Evolutionary conservation across 2,329 filamentous ascomycete species (phyloP).

Genomic region (Paraconiothyrium sp.): DNA sequence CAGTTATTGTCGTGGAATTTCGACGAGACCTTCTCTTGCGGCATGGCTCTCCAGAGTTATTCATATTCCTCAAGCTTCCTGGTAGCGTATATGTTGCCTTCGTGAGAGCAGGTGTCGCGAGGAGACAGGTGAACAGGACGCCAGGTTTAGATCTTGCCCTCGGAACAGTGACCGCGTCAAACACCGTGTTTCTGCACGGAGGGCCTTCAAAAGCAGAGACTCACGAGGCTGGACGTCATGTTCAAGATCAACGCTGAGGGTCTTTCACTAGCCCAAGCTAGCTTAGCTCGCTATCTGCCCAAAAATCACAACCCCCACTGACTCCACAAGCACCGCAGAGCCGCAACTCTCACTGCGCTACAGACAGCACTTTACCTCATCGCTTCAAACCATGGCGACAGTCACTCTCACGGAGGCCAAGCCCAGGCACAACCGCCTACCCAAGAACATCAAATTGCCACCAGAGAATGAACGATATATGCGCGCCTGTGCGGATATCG

Average conservation of each 20-base stretch:
- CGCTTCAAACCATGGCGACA: slow-evolving; percentile 64
- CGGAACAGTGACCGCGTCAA: too few relatives aligned
- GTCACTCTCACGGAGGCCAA: slow-evolving; percentile 65
- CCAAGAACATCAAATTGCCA: slow-evolving; percentile 79
- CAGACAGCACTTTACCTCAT: slow-evolving; percentile 20
- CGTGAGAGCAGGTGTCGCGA: neutral
- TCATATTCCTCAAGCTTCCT: too few relatives aligned
- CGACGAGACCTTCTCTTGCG: neutral
- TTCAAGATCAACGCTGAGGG: neutral
- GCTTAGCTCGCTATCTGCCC: slow-evolving; percentile 17
- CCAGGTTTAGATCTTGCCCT: neutral
- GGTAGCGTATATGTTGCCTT: neutral
- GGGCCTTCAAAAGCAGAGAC: neutral
- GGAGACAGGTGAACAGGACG: too few relatives aligned
- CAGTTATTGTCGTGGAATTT: neutral
- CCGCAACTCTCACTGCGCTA: slow-evolving; percentile 33
- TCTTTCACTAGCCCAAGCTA: slow-evolving; percentile 1
- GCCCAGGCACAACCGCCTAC: slow-evolving; percentile 60
- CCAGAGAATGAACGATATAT: slow-evolving; percentile 96
- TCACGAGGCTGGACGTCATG: slow-evolving; percentile 1
- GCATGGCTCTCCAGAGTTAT: too few relatives aligned
- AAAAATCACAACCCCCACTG: slow-evolving; percentile 35
- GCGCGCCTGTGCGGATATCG: slow-evolving; percentile 94
- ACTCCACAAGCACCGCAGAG: slow-evolving; percentile 33
- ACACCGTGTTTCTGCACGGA: neutral